Base-by-base conservation (phyloP, 106 monocot species). In the Allium fistulosum region DNA sequence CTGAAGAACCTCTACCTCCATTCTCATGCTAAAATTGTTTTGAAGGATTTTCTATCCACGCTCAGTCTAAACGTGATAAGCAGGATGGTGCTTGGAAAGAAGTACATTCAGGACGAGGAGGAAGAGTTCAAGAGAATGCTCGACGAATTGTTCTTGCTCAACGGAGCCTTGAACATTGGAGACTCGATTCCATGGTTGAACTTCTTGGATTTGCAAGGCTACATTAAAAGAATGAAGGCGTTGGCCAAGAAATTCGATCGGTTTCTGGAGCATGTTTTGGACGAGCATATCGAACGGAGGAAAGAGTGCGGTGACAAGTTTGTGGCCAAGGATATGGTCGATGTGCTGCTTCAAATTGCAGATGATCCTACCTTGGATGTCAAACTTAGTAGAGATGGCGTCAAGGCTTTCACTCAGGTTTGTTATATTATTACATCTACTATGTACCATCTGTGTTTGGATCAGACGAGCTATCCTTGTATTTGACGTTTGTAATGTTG, bases 61-160 rank as follows among this genome's bases (percentile, higher is more conserved):
- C 46, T 86, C 6, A 93, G 79, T 55, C 75, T 93, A 46, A 79
- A 81, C 65, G 72, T 86, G 49, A 93, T 93, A 8, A 67, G 83
- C 52, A 75, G 88, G 52, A 93, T 93, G 92, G 88, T 86, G 9
- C 56, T 93, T 11, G 92, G 92, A 16, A 85, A 72, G 76, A 83
- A 72, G 58, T 93, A 86, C 66, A n/a, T 76, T 12, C 59, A 71
- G 37, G 61, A 14, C 10, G 50, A 64, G 47, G 60, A 71, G 6
- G 77, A 77, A 63, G 90, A 94, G 76, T 94, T 94, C 76, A 90
- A 86, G 73, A 52, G 10, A 80, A 94, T 90, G 89, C 64, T 94
- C 3, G 86, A 94, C 62, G 93, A 94, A 82, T 64, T 89, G 26
- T 88, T 93, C 71, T 66, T 88, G 52, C 76, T 93, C 14, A 88